Evolutionary conservation across 1,139 yeast species (phyloP), one percentile per base, ranked within the genome.

Genomic region (Blastobotrys arbuscula): DNA sequence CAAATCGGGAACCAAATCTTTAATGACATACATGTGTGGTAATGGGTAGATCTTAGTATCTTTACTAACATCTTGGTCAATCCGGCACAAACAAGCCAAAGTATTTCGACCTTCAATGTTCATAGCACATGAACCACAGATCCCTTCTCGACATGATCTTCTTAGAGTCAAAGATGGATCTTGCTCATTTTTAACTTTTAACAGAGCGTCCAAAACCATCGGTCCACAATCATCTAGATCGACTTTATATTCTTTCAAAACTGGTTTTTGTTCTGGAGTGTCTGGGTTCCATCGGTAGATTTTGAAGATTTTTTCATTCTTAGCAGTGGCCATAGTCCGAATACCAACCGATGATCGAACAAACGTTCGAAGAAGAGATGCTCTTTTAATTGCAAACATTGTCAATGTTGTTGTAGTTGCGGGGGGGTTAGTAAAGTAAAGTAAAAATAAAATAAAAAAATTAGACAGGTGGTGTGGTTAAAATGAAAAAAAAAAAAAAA

Each of bases 101-200:
- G 98, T 92, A 77, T 92, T 92, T 67, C 85, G 78, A 59, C 99
- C 99, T 57, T 96, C 95, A 69, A 92, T 92, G 76, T 92, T 92
- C 99, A 92, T 92, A 61, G 99, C 99, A 77, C 99, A 92, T 4
- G 97, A 92, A 45, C 99, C 99, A 75, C 99, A 92, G 60, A 92
- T 94, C 63, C 99, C 99, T 73, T 92, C 99, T 76, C 99, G 90
- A 75, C 98, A 92, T 46, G 97, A 89, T 73, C 98, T 84, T 76
- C 99, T 84, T 72, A 92, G 85, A 3, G 98, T 92, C 66, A 92
- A 79, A 30, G 97, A 86, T 38, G 97, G 72, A 69, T 92, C 99
- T 69, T 88, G 95, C 71, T 92, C 98, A 70, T 89, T 89, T 74
- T 92, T 92, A 71, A 92, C 89, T 72, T 90, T 92, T 61, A 92